These are phyloP conservation scores for Pisolithus sp. DNA, from an alignment of 768 basidiomycete genomes.

Conservation along the genomic window DNA sequence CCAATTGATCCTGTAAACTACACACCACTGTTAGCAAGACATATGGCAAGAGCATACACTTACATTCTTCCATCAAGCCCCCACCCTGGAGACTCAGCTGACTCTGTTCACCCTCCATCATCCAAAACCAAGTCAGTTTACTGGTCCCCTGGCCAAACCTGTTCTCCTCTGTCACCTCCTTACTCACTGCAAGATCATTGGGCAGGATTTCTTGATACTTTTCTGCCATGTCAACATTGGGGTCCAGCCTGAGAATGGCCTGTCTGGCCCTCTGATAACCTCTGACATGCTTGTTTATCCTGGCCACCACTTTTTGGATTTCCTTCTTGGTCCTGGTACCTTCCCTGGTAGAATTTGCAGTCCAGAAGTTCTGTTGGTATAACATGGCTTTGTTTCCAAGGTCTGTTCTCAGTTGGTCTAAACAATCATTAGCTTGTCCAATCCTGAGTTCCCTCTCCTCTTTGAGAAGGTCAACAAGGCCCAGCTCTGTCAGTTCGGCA, in stretches of 20 bases:
- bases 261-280: background rate
- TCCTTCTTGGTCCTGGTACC: conserved; percentile 3
- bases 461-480: background rate
- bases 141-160: background rate
- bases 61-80: background rate
- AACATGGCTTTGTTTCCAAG: conserved; percentile 2
- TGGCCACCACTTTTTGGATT: background rate
- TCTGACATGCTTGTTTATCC: background rate
- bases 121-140: background rate
- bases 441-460: conserved; percentile 1
- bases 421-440: conserved; percentile 3
- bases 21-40: background rate
- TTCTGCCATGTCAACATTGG: background rate
- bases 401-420: background rate
- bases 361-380: background rate
- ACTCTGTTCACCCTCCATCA: too few relatives aligned
- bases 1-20: conserved; percentile 6
- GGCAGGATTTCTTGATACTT: background rate
- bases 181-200: background rate
- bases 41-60: background rate
- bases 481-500: background rate
- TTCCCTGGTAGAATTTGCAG: background rate
- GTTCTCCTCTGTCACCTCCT: background rate
- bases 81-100: background rate
- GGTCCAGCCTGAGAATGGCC: background rate